These are phyloP conservation scores for Mycena filopes DNA, from an alignment of 768 basidiomycete species.

Conservation along the genomic window DNA sequence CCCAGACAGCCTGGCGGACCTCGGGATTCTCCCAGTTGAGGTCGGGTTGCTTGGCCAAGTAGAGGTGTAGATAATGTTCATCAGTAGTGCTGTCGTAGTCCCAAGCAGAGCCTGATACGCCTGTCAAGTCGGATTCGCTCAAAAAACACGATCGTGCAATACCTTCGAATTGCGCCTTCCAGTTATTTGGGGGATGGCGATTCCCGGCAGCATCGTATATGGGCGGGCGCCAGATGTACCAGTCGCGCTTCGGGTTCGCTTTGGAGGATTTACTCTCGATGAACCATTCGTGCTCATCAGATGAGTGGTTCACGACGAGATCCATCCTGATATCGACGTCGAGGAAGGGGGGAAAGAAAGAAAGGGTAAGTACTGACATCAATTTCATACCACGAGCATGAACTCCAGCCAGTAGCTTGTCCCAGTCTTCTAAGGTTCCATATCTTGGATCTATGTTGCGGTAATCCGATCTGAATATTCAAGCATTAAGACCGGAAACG, in stretches of 20 bases:
- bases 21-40: constrained; percentile 80
- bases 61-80: constrained; percentile 82
- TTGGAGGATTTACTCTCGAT: constrained; percentile 61
- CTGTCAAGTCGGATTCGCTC: neutral
- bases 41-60: constrained; percentile 75
- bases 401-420: constrained; percentile 59
- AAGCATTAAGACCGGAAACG: neutral
- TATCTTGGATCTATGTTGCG: constrained; percentile 70
- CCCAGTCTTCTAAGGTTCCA: constrained; percentile 72
- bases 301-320: constrained; percentile 80
- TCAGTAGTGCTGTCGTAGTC: constrained; percentile 70
- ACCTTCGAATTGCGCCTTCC: constrained; percentile 77
- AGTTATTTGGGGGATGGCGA: constrained; percentile 76
- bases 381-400: constrained; percentile 78
- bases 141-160: neutral
- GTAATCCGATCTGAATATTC: constrained; percentile 68
- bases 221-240: constrained; percentile 81
- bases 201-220: constrained; percentile 62
- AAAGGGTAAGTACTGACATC: constrained; percentile 55
- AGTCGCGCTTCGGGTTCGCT: constrained; percentile 71
- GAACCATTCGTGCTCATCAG: constrained; percentile 83
- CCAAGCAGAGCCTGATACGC: constrained; percentile 70
- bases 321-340: constrained; percentile 64
- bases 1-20: constrained; percentile 67
- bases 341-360: neutral